Base-by-base conservation (phyloP, 2,329 filamentous ascomycete species). In the Sporothrix variecibatus region DNA sequence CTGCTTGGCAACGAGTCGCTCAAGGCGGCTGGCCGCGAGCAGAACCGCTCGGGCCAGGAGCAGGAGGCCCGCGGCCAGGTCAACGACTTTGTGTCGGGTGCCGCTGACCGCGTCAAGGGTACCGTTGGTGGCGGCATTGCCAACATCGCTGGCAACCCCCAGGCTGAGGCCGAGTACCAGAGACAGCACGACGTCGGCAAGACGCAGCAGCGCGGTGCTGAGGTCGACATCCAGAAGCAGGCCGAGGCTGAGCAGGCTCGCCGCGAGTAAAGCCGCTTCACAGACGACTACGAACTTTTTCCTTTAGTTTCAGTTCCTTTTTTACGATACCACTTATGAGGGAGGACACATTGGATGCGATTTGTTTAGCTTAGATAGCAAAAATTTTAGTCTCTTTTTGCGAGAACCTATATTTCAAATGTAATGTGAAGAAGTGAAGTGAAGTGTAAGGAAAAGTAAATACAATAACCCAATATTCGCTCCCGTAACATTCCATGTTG, bases 41-140 rank as follows among this genome's bases (percentile, higher is more conserved):
- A 98, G 85, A 97, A 97, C 80, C 85, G 89, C 46, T 87, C 92
- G 76, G 95, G 95, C 26, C 92, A 96, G 83, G 88, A 88, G 43
- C 91, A 95, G 82, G 94, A 98, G 83, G 93, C 94, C 5, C 88
- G 91, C 80, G 94, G 94, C 20, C 95, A 97, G 83, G 79, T 96
- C 64, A 90, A 84, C 75, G 94, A 98, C 80, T 86, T 92, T 58
- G 90, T 91, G 6, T 85, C 87, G 75, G 95, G 95, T 9, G 81
- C 91, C 20, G 83, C 85, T 43, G 87, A 92, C 79, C 90, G 93
- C n/a, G 87, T 92, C 34, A 85, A 89, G 62, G 94, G 95, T 12
- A 67, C 77, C 62, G 78, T 97, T 4, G 94, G 94, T 0, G 86
- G 89, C 53, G 90, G 92, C 0, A 86, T 93, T 40, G 89, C 94